Percentiles rank a stretch among this genome's conserved stretches.
Conservation (phyloP, 139 green algal species). For the Coelastrella sp. region DNA sequence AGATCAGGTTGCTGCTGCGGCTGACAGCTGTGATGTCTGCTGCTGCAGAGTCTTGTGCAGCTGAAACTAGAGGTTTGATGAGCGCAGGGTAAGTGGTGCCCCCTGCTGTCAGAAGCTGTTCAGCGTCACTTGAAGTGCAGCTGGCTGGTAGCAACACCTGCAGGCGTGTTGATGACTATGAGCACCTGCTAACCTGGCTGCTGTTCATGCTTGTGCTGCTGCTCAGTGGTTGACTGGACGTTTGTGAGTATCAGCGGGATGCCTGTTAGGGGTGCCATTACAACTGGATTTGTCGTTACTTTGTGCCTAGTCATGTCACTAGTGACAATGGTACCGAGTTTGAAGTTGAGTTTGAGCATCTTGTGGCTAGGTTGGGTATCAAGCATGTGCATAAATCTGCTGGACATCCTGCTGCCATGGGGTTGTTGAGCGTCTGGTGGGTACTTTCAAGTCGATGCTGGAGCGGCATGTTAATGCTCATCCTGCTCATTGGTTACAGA, state of each 20-base stretch:
- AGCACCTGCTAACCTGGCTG: not conserved
- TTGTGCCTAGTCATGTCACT: constrained; percentile 23
- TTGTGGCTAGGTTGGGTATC: not conserved
- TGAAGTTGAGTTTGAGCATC: not conserved
- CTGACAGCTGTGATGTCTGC: not conserved
- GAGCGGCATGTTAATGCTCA: not conserved
- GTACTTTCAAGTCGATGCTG: not conserved
- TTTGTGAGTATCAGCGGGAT: constrained; percentile 7
- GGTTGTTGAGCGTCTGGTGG: not conserved
- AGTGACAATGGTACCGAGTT: constrained; percentile 14
- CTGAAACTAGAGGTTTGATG: not conserved
- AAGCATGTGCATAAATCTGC: not conserved
- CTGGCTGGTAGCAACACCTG: not conserved
- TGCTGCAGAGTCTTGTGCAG: not conserved
- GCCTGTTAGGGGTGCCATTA: constrained; percentile 23
- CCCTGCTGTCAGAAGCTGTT: not conserved
- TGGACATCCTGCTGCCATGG: not conserved
- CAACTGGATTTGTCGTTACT: not conserved
- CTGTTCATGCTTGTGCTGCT: not conserved
- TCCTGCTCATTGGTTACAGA: not conserved
- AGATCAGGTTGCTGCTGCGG: not conserved
- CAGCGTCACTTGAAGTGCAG: not conserved
- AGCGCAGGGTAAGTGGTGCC: constrained; percentile 7
- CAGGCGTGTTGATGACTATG: not conserved
- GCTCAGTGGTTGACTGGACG: too few relatives aligned